Evolutionary conservation across 2,329 filamentous ascomycete species (phyloP), one percentile per base, ranked within the genome.

Genomic region (Microdochium paspali): DNA sequence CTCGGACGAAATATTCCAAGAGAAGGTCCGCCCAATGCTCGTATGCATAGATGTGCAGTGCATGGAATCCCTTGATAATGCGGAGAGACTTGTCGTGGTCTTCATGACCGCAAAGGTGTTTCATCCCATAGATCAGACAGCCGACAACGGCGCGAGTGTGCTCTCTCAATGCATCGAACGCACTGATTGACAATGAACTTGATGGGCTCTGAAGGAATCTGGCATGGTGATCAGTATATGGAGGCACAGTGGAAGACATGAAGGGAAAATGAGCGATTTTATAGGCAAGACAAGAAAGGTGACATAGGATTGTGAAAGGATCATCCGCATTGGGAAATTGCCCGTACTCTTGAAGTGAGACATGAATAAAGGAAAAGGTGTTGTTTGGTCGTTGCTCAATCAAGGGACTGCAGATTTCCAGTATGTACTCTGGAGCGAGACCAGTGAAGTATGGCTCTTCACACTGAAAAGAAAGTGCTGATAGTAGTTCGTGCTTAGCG

Each of bases 11-110:
- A 12, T 46, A 23, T 9, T 44, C 31, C 9, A 64, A 47, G 2
- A 65, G 21, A 50, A 58, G 56, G 3, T 65, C 61, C 1, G 51
- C 44, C 62, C 61, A 65, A 45, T 56, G 54, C 21, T 63, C 55
- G 1, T 52, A 55, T 2, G 62, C 55, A 46, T 64, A 64, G 2
- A 61, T 31, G 28, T 61, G 60, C 1, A 65, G 54, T 1, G 55
- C 60, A 46, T 64, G 57, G 0, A 64, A 3, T 1, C 62, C 62
- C 24, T 53, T 57, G 1, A 61, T 32, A 1, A 63, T 49, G 6
- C 54, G 46, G 1, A 54, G 39, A 23, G 42, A 47, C 7, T 51
- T 35, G 2, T 44, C 32, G 7, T 40, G 23, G 35, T 3, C 23
- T 20, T 40, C 35, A 7, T 48, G 18, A 13, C 47, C 21, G 2